Conservation (phyloP, 2,329 filamentous ascomycete genomes). For the Tolypocladium tropicale region DNA sequence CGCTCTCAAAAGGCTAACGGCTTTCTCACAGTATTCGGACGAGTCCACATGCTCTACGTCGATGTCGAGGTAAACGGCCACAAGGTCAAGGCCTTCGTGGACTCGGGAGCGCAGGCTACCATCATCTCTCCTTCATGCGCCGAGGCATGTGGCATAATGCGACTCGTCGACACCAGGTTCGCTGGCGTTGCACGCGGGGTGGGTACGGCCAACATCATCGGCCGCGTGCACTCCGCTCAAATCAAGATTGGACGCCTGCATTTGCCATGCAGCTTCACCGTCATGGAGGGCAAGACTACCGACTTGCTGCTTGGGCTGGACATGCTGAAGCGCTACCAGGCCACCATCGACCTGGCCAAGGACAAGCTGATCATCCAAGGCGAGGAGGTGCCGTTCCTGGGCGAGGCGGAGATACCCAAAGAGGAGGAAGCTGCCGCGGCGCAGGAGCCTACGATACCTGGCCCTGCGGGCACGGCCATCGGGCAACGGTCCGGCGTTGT, state of each 20-base stretch:
- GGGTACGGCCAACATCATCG: slow-evolving; percentile 87
- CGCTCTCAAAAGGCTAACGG: background rate
- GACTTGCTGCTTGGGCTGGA: slow-evolving; percentile 88
- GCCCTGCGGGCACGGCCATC: slow-evolving; percentile 81
- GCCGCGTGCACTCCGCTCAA: slow-evolving; percentile 88
- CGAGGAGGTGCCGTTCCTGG: slow-evolving; percentile 79
- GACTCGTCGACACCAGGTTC: slow-evolving; percentile 85
- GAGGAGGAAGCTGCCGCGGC: slow-evolving; percentile 63
- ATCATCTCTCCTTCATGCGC: slow-evolving; percentile 97
- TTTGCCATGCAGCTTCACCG: slow-evolving; percentile 90
- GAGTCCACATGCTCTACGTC: slow-evolving; percentile 93
- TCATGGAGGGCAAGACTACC: slow-evolving; percentile 98
- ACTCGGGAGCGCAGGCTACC: slow-evolving; percentile 93
- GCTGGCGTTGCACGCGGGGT: slow-evolving; percentile 88
- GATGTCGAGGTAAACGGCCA: slow-evolving; percentile 90
- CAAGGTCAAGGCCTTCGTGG: slow-evolving; percentile 90
- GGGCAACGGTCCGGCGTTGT: slow-evolving; percentile 75
- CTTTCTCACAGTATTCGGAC: slow-evolving; percentile 63
- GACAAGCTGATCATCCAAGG: slow-evolving; percentile 83
- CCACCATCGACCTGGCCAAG: slow-evolving; percentile 76
- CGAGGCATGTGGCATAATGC: slow-evolving; percentile 89
- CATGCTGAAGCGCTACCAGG: slow-evolving; percentile 95
- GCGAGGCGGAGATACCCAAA: slow-evolving; percentile 91
- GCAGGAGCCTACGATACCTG: slow-evolving; percentile 74
- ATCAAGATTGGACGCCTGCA: slow-evolving; percentile 86